Base-by-base conservation (phyloP, 2,329 filamentous ascomycete species). In the Xylaria multiplex region DNA sequence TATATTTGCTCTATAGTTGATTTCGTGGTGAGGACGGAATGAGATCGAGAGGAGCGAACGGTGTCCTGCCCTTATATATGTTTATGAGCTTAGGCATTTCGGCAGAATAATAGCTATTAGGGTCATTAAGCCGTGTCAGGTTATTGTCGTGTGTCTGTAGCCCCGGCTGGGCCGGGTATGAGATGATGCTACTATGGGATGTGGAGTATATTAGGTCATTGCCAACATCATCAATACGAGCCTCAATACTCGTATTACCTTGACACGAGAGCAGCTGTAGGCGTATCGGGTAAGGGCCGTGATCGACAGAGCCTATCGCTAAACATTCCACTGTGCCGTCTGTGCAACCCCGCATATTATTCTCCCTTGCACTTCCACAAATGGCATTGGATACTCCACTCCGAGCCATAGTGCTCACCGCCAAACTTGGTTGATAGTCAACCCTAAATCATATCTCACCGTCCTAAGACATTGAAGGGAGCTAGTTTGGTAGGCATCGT, bases 161-260 rank as follows among this genome's bases (percentile, higher is more conserved):
- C 43, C 37, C 45, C 57, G 56, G 62, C 24, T 24, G 42, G 14
- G 45, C 32, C 56, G 52, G 62, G 32, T 45, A 52, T 48, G 14
- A 32, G 45, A 27, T 40, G 16, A 13, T 16, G 13, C 35, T 60
- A 24, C 24, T 56, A 19, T 50, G 16, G 37, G 45, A 45, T 50
- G 52, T 61, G 57, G 57, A 50, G 62, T 45, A 13, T 27, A 37
- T 54, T 53, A 11, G 42, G 58, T 48, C 45, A 53, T 58, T 4
- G 32, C 19, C n/a, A 57, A 43, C 32, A 53, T 57, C 58, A 62
- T 59, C 63, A 62, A 65, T 62, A 65, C 63, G 63, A 65, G 63
- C 52, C 58, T 55, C 53, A 53, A 62, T 57, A 16, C 48, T 65
- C 63, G 63, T 65, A 65, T 65, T 62, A 58, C 40, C 37, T 30